These are phyloP conservation scores for Suillus weaverae DNA, from an alignment of 768 basidiomycete genomes.

Conservation along the genomic window DNA sequence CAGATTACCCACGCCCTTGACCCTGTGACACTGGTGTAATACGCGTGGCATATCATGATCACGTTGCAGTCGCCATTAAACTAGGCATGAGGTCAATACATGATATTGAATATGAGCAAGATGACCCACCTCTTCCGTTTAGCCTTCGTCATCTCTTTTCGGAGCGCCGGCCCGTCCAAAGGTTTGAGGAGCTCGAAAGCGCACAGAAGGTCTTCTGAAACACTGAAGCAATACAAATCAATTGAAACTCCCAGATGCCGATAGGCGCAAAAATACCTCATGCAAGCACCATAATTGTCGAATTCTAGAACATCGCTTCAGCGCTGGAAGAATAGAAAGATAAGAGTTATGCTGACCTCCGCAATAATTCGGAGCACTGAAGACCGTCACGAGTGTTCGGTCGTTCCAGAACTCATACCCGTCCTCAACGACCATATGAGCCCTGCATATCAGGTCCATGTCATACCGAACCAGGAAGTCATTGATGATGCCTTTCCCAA, in stretches of 20 bases:
- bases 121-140: constrained; percentile 86
- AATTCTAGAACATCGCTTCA: constrained; percentile 58
- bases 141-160: constrained; percentile 98
- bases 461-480: constrained; percentile 94
- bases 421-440: constrained; percentile 99
- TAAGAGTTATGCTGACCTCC: constrained; percentile 63
- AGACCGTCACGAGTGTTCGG: constrained; percentile 95
- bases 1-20: neutral
- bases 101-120: neutral
- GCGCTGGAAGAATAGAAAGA: constrained; percentile 10
- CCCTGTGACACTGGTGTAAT: constrained; percentile 8
- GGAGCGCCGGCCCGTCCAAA: constrained; percentile 87
- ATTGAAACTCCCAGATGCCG: constrained; percentile 8
- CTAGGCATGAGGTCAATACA: constrained; percentile 15
- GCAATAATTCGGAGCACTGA: constrained; percentile 97
- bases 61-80: constrained; percentile 36
- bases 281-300: constrained; percentile 93
- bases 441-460: constrained; percentile 99
- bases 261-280: constrained; percentile 57
- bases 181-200: constrained; percentile 98
- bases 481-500: constrained; percentile 96
- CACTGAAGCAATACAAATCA: constrained; percentile 45
- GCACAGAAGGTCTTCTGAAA: constrained; percentile 95
- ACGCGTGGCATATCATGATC: constrained; percentile 9
- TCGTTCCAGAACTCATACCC: constrained; percentile 99